Evolutionary conservation across 2,329 filamentous ascomycete species (phyloP), one percentile per base, ranked within the genome.

Genomic region (Purpureocillium lavendulum): DNA sequence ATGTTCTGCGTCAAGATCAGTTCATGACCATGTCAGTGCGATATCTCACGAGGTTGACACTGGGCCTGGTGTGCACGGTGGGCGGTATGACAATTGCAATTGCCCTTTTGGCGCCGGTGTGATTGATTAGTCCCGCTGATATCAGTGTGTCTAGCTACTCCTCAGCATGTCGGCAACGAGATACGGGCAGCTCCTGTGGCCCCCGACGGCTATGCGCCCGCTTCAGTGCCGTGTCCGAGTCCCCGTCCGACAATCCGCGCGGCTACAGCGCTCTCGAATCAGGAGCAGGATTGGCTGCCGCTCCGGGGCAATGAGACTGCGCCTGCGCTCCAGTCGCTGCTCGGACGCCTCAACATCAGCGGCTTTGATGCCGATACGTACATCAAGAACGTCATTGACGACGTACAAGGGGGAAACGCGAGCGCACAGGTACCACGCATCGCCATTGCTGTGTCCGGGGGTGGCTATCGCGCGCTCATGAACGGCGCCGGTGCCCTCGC

Each of bases 391-490:
- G 40, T 47, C 24, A 39, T 43, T 9, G 35, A 24, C 15, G 36
- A 38, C 16, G 12, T 38, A 30, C 41, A 35, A 7, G 46, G 38
- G 14, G 31, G 39, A 13, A 33, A 28, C 28, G 14, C n/a, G 10
- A 33, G 14, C 2, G 35, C 36, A 7, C 14, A 30, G 18, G 49
- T 65, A 15, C 66, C 66, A 9, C 64, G 62, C 46, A 79, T 90
- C 45, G 85, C 67, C 10, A 77, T 90, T 45, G 83, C 85, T 5
- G 66, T 82, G 28, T 88, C 84, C 0, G 86, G 86, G 7, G 86
- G 86, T 51, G 86, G 86, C 17, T 92, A 88, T 56, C 70, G 86
- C 38, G 85, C 86, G 4, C 64, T 89, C 61, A 69, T 87, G 67
- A 87, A 84, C 51, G 85, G 84, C 11, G 86, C 79, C 6, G 86